These are phyloP conservation scores for Clarireedia sp. DNA, from an alignment of 2,329 filamentous ascomycete species.

Conservation along the genomic window DNA sequence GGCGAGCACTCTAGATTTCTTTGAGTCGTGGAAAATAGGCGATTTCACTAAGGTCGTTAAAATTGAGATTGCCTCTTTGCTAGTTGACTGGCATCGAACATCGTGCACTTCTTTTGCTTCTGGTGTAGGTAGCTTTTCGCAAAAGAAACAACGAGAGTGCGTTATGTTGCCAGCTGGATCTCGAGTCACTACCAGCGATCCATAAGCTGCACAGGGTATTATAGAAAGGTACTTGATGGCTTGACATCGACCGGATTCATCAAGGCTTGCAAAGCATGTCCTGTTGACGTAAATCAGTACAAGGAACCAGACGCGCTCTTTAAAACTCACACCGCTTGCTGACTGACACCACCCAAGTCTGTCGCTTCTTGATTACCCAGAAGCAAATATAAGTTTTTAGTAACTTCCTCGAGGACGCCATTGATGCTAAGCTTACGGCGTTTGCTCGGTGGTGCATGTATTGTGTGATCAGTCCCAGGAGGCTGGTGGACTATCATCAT, in stretches of 20 bases:
- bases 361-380: conserved; percentile 30
- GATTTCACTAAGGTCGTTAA: conserved; percentile 39
- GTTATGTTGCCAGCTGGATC: conserved; percentile 24
- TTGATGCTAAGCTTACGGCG: conserved; percentile 29
- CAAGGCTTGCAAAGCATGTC: conserved; percentile 37
- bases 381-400: conserved; percentile 27
- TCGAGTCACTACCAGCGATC: conserved; percentile 32
- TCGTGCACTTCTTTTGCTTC: conserved; percentile 14
- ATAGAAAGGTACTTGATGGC: conserved; percentile 48
- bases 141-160: conserved; percentile 24
- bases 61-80: conserved; percentile 35
- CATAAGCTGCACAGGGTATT: conserved; percentile 47
- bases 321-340: conserved; percentile 40
- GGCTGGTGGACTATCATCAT: conserved; percentile 13
- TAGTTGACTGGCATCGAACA: conserved; percentile 15
- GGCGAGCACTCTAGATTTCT: conserved; percentile 57
- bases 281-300: conserved; percentile 17
- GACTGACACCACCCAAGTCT: conserved; percentile 34
- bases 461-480: background rate
- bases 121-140: conserved; percentile 19
- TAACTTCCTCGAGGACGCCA: conserved; percentile 27
- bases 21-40: conserved; percentile 43
- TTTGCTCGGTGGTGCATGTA: conserved; percentile 19
- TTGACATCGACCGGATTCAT: conserved; percentile 43
- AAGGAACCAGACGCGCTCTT: background rate